Percentiles rank a stretch among this genome's conserved stretches.
phyloP scores from a whole-genome alignment of 805 yeast species.

The Komagataella kurtzmanii region DNA sequence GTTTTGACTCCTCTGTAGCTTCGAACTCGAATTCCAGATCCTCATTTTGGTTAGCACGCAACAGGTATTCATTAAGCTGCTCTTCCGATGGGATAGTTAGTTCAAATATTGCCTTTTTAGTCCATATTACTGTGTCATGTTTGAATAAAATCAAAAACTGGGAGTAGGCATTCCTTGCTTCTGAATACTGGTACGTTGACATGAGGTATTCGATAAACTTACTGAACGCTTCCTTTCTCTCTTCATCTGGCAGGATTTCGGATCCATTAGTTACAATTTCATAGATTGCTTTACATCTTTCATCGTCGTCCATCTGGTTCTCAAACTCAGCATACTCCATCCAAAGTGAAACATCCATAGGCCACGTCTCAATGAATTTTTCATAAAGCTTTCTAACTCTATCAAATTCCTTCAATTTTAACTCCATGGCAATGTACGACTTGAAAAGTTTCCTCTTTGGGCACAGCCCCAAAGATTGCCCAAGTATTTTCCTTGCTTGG shows the following conservation, averaged over 20 bases:
- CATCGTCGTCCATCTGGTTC: slow-evolving; percentile 48
- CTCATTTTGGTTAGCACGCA: slow-evolving; percentile 12
- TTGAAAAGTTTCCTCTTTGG: slow-evolving; percentile 47
- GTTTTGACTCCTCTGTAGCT: slow-evolving; percentile 27
- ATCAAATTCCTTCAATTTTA: slow-evolving; percentile 61
- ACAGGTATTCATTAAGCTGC: slow-evolving; percentile 26
- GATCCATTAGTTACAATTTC: slow-evolving; percentile 23
- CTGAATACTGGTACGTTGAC: slow-evolving; percentile 42
- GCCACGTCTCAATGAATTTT: slow-evolving; percentile 40
- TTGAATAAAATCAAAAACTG: slow-evolving; percentile 19
- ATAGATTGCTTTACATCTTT: slow-evolving; percentile 52
- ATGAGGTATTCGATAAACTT: slow-evolving; percentile 43
- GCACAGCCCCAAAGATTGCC: slow-evolving; percentile 63
- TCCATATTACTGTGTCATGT: slow-evolving; percentile 34
- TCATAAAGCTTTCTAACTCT: slow-evolving; percentile 65
- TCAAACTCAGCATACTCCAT: slow-evolving; percentile 59
- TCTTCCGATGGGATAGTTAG: slow-evolving; percentile 43
- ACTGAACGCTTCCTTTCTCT: slow-evolving; percentile 4
- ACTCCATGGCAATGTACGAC: slow-evolving; percentile 58
- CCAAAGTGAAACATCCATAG: slow-evolving; percentile 35
- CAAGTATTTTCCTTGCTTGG: slow-evolving; percentile 49
- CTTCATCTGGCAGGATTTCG: slow-evolving; percentile 2
- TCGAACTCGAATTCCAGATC: slow-evolving; percentile 35
- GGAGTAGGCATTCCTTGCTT: slow-evolving; percentile 39
- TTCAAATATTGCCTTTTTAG: slow-evolving; percentile 60